Conservation (phyloP, 768 basidiomycete species). For the Rhizopogon salebrosus region DNA sequence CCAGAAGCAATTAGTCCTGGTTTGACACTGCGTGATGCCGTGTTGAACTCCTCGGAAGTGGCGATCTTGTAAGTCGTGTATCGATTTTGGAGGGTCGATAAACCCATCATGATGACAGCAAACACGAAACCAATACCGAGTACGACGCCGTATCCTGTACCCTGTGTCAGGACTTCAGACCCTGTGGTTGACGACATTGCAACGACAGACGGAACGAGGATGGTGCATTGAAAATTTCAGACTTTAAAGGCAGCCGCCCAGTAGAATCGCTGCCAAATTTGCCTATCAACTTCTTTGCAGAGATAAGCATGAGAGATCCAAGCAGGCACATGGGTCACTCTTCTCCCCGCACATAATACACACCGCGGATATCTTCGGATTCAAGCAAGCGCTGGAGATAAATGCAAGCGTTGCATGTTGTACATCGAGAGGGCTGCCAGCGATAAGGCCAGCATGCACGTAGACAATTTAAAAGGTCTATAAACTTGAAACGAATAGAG, state of each 20-base stretch:
- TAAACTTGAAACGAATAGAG: too few relatives aligned
- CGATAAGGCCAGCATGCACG: not conserved
- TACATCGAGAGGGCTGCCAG: not conserved
- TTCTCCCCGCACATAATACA: not conserved
- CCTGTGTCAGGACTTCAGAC: constrained; percentile 17
- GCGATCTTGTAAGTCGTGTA: constrained; percentile 22
- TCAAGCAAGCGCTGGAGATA: not conserved
- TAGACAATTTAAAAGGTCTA: not conserved
- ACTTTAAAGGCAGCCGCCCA: not conserved
- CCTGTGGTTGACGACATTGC: constrained; percentile 10
- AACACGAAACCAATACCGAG: constrained; percentile 25
- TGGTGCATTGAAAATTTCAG: not conserved
- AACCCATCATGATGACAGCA: constrained; percentile 22
- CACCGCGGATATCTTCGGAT: constrained; percentile 7
- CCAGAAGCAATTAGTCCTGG: constrained; percentile 14
- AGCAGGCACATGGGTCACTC: not conserved
- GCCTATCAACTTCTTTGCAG: not conserved
- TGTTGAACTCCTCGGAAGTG: constrained; percentile 25
- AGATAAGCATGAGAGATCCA: constrained; percentile 13
- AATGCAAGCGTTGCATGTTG: too few relatives aligned
- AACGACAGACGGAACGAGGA: not conserved
- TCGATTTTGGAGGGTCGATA: constrained; percentile 20
- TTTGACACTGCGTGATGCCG: constrained; percentile 18
- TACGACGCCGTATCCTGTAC: constrained; percentile 25
- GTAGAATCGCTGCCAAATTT: not conserved